These are phyloP conservation scores for Acer saccharum DNA, from an alignment of 345 rosid species.

Conservation along the genomic window DNA sequence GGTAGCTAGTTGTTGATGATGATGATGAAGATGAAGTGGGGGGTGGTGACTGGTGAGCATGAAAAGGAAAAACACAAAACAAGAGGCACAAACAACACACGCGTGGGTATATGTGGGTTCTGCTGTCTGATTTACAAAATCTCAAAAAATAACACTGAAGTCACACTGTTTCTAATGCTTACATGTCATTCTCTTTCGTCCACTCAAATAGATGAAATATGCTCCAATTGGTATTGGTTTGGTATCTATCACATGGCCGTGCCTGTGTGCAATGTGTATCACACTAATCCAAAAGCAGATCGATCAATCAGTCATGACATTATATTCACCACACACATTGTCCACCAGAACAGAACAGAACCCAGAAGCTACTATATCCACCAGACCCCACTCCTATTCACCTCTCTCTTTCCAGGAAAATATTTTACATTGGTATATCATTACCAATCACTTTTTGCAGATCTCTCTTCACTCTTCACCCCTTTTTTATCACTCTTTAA, in stretches of 20 bases:
- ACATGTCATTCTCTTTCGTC: conserved; percentile 12
- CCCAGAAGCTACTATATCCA: not conserved
- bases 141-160: not conserved
- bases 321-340: conserved; percentile 12
- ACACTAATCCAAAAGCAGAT: conserved; percentile 6
- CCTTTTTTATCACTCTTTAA: conserved; percentile 1
- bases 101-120: conserved; percentile 21
- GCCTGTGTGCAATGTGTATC: conserved; percentile 11
- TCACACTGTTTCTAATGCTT: not conserved
- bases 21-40: conserved; percentile 14
- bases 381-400: not conserved
- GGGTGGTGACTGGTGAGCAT: not conserved
- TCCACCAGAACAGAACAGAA: conserved; percentile 2
- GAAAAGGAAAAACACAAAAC: conserved; percentile 17
- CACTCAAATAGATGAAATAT: conserved; percentile 2
- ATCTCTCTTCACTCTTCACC: not conserved
- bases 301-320: not conserved
- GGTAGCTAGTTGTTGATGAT: not conserved
- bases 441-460: conserved; percentile 4
- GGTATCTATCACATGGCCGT: conserved; percentile 26
- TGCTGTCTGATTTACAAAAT: conserved; percentile 15
- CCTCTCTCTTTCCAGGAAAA: not conserved
- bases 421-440: not conserved
- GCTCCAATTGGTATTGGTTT: not conserved
- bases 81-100: not conserved